Evolutionary conservation across 257 asterid genomes (phyloP), one percentile per base, ranked within the genome.

Genomic region (Solanum virginianum): DNA sequence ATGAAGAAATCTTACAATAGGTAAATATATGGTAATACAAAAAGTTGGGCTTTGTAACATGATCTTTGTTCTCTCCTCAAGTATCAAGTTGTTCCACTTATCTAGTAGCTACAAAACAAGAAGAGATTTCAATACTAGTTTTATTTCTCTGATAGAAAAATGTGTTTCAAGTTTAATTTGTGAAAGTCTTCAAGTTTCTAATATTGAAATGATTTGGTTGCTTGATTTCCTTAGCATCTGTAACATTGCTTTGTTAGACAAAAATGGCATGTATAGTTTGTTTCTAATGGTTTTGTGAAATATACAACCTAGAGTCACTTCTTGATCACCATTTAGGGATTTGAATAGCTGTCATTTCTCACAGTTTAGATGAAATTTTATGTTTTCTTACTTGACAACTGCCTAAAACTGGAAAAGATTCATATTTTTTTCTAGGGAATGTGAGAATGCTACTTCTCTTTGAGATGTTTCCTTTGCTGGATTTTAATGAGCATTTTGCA

Each of bases 21-120:
- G 18, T 32, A 32, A 32, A 68, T 68, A 41, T 41, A 32, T 32
- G 32, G n/a, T 68, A 32, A 22, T 68, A 32, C 6, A 66, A 15
- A 66, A 66, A 7, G n/a, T 32, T 15, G 36, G 8, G 57, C 17
- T 13, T 24, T 47, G 15, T 74, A 74, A 59, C 53, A 85, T 89
- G 81, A 89, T 87, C 55, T 45, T 87, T 26, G 85, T 89, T 53
- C 82, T 88, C 53, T 70, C 86, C 32, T 85, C 15, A 4, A n/a
- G 14, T 7, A 32, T 11, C 74, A 32, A 66, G 6, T 39, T 29
- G 32, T 66, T 66, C 74, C 74, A 66, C 22, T 29, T 7, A 66
- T 32, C 6, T 66, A 66, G 74, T 66, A 32, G 74, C 13, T 45
- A 66, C 74, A 8, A 66, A 65, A 16, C 47, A 66, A 66, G 47